Conservation (phyloP, 192 early-diverging fungal genomes). For the Mortierella hygrophila region DNA sequence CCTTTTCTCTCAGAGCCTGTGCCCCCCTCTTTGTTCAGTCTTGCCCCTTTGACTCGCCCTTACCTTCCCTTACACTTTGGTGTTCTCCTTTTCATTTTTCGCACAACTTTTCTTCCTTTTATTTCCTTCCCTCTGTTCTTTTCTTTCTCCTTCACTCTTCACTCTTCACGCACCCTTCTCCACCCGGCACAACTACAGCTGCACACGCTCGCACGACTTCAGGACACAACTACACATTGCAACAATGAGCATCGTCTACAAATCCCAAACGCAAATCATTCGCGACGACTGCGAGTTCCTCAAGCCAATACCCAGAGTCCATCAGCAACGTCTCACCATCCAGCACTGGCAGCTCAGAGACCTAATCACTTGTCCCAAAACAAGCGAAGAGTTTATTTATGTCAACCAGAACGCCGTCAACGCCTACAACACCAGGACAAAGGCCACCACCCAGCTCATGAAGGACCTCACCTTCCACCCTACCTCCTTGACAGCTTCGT, state of each 20-base stretch:
- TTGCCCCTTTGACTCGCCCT: not conserved
- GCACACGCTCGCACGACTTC: not conserved
- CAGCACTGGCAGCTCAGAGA: constrained; percentile 98
- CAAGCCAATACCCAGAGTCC: constrained; percentile 72
- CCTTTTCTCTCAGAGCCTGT: too few species aligned
- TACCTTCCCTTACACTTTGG: not conserved
- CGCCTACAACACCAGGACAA: constrained; percentile 69
- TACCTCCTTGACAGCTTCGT: constrained; percentile 61
- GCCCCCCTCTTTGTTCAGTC: not conserved
- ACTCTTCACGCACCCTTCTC: not conserved
- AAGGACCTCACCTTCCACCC: constrained; percentile 77
- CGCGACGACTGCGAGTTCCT: constrained; percentile 81
- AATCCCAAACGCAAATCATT: constrained; percentile 39
- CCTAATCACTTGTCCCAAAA: constrained; percentile 82
- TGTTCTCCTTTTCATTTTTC: not conserved
- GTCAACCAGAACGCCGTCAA: constrained; percentile 80
- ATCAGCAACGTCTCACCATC: constrained; percentile 87
- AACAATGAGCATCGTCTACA: constrained; percentile 30
- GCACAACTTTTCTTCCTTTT: not conserved
- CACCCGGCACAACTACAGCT: too few species aligned
- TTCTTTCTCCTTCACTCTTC: not conserved
- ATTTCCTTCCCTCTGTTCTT: not conserved
- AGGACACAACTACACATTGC: not conserved
- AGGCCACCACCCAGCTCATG: constrained; percentile 64
- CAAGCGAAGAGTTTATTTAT: constrained; percentile 82